phyloP scores from a whole-genome alignment of 2,329 filamentous ascomycete species.

The Moelleriella libera region DNA sequence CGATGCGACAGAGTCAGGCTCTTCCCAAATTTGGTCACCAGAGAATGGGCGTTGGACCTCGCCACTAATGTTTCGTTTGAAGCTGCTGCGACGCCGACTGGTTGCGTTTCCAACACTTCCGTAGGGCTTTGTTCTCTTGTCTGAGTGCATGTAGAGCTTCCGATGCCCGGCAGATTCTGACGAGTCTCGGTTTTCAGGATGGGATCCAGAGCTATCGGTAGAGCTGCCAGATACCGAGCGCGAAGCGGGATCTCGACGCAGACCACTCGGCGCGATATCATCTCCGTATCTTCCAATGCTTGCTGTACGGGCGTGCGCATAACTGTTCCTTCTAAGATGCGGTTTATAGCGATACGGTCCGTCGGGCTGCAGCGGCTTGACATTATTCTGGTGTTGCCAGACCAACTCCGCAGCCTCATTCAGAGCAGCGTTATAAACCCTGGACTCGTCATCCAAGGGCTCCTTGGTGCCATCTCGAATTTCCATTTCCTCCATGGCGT shows the following conservation, averaged over 20 bases:
- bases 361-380: conserved; percentile 30
- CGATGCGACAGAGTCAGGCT: conserved; percentile 41
- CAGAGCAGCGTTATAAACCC: conserved; percentile 55
- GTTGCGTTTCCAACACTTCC: conserved; percentile 22
- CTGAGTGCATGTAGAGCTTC: conserved; percentile 6
- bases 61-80: conserved; percentile 57
- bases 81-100: conserved; percentile 46
- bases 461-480: conserved; percentile 24
- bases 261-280: conserved; percentile 22
- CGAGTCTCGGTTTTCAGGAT: conserved; percentile 15
- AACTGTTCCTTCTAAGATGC: conserved; percentile 57
- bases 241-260: conserved; percentile 25
- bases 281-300: conserved; percentile 37
- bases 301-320: conserved; percentile 51
- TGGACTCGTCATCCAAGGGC: conserved; percentile 38
- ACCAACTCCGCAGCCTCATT: conserved; percentile 69
- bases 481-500: conserved; percentile 63
- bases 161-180: conserved; percentile 8
- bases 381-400: conserved; percentile 56
- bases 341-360: conserved; percentile 54
- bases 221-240: conserved; percentile 40
- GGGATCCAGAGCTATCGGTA: conserved; percentile 28
- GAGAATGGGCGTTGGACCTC: conserved; percentile 54
- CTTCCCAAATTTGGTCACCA: conserved; percentile 78
- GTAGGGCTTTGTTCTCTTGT: conserved; percentile 23